Evolutionary conservation across 176 grass and related monocot genomes (phyloP).

Genomic region (Ananas comosus): DNA sequence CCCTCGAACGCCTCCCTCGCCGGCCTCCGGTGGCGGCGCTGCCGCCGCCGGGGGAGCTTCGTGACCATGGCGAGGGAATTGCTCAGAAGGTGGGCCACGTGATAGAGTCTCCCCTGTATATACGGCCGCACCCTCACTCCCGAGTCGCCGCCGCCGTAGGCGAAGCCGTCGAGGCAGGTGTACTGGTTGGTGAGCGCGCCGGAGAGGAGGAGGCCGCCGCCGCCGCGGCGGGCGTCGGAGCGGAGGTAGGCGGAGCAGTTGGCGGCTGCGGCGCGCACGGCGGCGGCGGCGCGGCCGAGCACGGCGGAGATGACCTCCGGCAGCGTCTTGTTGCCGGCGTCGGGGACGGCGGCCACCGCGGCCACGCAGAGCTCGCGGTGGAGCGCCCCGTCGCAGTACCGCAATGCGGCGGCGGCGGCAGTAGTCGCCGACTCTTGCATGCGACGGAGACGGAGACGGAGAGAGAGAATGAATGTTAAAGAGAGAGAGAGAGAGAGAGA

Average conservation of each 20-base stretch:
- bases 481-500: slow-evolving; percentile 24
- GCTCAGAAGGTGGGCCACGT: slow-evolving; percentile 62
- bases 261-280: slow-evolving; percentile 38
- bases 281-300: slow-evolving; percentile 37
- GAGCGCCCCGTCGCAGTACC: slow-evolving; percentile 63
- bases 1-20: slow-evolving; percentile 24
- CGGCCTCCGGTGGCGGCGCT: neutral
- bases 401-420: slow-evolving; percentile 29
- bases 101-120: slow-evolving; percentile 80
- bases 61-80: slow-evolving; percentile 85
- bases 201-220: slow-evolving; percentile 34
- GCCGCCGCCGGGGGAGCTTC: slow-evolving; percentile 31
- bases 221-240: slow-evolving; percentile 7
- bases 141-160: slow-evolving; percentile 22
- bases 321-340: slow-evolving; percentile 28
- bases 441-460: neutral
- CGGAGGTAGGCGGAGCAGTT: slow-evolving; percentile 67
- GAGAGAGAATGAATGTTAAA: slow-evolving; percentile 20
- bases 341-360: slow-evolving; percentile 31
- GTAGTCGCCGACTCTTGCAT: neutral
- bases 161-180: slow-evolving; percentile 80
- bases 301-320: slow-evolving; percentile 43
- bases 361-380: slow-evolving; percentile 68
- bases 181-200: slow-evolving; percentile 87
- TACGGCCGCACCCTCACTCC: slow-evolving; percentile 47